Base-by-base conservation (phyloP, 2,329 filamentous ascomycete species). In the Cyanodermella asteris region DNA sequence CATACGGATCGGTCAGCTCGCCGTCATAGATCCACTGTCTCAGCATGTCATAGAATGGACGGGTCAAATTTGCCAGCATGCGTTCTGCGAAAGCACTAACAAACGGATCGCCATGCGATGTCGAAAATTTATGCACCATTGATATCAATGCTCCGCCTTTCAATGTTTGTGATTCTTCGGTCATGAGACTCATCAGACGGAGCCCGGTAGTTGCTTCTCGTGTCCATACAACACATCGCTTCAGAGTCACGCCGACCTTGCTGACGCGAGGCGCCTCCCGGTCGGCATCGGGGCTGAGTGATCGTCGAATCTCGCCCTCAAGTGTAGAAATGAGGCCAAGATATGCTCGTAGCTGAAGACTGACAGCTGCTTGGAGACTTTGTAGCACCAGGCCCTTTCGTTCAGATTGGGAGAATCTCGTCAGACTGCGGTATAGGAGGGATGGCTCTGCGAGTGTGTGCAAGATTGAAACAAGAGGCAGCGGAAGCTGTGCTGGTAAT, bases 11-110 rank as follows among this genome's bases (percentile, higher is more conserved):
- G n/a, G 78, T 81, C 9, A 97, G 61, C 53, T 97, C 90, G 31
- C 87, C 87, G 40, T 97, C 84, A 42, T 97, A 97, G 25, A 97
- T 91, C 87, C 87, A 97, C 38, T 80, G 75, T 27, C 81, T 70
- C 27, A 97, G 58, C 55, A 97, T 93, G 39, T 90, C 78, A 46
- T 97, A 97, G 44, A 97, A 97, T 0, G 90, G 90, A 10, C 76
- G 64, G 2, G 87, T 93, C 27, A 97, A 76, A 39, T 84, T 77
- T 5, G 64, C 62, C 5, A 97, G 61, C 15, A 97, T 59, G 13
- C 84, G 69, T 46, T 94, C 84, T 0, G 87, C 87, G 51, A 94
- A 94, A 1, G 72, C 72, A 33, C 76, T 76, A 14, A 97, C 87
- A 35, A 93, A 82, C 0, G 87, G 87, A 37, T 97, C 87, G 21